These are phyloP conservation scores for Huntiella moniliformis DNA, from an alignment of 2,329 filamentous ascomycete genomes.

Conservation along the genomic window DNA sequence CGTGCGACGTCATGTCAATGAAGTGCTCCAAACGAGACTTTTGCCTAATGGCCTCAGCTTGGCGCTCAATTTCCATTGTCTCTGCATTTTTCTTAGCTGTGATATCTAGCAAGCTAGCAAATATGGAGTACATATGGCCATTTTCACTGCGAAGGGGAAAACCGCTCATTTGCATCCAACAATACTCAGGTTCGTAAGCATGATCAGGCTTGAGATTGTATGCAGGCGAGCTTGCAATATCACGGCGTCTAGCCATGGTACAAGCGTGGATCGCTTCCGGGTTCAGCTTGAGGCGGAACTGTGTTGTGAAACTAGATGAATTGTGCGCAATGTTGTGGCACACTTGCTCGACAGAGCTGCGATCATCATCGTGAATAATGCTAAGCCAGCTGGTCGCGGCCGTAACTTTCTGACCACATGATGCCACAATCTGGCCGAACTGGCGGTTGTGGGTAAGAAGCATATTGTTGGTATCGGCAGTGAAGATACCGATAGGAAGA, in stretches of 20 bases:
- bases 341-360: slow-evolving; percentile 33
- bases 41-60: slow-evolving; percentile 63
- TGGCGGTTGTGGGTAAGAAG: slow-evolving; percentile 72
- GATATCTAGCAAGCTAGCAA: slow-evolving; percentile 70
- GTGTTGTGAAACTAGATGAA: slow-evolving; percentile 45
- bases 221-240: slow-evolving; percentile 18
- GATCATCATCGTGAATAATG: slow-evolving; percentile 49
- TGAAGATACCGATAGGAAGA: slow-evolving; percentile 69
- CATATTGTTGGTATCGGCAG: slow-evolving; percentile 49
- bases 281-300: slow-evolving; percentile 56
- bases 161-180: slow-evolving; percentile 57
- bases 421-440: slow-evolving; percentile 54
- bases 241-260: not conserved
- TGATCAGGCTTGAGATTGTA: not conserved
- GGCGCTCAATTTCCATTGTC: slow-evolving; percentile 55
- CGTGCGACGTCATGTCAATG: slow-evolving; percentile 56
- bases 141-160: slow-evolving; percentile 50
- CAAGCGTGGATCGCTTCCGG: slow-evolving; percentile 24
- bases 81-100: slow-evolving; percentile 74
- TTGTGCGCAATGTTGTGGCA: slow-evolving; percentile 46
- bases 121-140: slow-evolving; percentile 52
- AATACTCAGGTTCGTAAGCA: slow-evolving; percentile 23
- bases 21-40: slow-evolving; percentile 57
- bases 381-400: slow-evolving; percentile 50
- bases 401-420: slow-evolving; percentile 21